phyloP scores from a whole-genome alignment of 306 rosid genomes.

The Macrotyloma uniflorum region DNA sequence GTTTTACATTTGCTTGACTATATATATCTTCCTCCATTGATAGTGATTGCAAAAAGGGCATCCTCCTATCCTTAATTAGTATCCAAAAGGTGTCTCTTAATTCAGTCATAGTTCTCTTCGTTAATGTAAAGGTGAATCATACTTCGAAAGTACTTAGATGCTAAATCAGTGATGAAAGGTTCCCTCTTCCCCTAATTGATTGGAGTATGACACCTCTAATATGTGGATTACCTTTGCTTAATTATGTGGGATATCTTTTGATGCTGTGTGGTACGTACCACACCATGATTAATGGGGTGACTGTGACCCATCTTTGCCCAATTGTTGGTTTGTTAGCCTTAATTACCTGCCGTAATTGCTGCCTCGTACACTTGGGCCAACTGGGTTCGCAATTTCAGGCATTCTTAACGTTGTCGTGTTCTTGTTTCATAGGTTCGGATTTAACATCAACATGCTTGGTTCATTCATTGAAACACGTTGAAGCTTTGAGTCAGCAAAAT shows the following conservation, averaged over 20 bases:
- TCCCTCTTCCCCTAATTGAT: neutral
- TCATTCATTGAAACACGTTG: neutral
- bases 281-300: neutral
- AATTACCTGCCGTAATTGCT: neutral
- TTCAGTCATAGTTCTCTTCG: too few relatives aligned
- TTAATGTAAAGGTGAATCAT: too few relatives aligned
- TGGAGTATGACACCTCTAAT: neutral
- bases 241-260: neutral
- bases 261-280: neutral
- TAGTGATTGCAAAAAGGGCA: too few relatives aligned
- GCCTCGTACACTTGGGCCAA: neutral
- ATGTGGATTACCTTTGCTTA: neutral
- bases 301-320: neutral
- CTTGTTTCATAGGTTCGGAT: neutral
- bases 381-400: neutral
- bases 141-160: too few relatives aligned
- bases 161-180: too few relatives aligned
- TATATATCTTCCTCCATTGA: too few relatives aligned
- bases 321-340: neutral
- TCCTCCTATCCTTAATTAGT: too few relatives aligned
- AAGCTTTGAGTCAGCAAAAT: neutral
- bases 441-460: neutral
- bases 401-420: neutral
- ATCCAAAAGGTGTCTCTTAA: too few relatives aligned
- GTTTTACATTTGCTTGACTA: too few relatives aligned